Evolutionary conservation across 352 stramenopile species (phyloP).

Genomic region (Phytophthora citrophthora): DNA sequence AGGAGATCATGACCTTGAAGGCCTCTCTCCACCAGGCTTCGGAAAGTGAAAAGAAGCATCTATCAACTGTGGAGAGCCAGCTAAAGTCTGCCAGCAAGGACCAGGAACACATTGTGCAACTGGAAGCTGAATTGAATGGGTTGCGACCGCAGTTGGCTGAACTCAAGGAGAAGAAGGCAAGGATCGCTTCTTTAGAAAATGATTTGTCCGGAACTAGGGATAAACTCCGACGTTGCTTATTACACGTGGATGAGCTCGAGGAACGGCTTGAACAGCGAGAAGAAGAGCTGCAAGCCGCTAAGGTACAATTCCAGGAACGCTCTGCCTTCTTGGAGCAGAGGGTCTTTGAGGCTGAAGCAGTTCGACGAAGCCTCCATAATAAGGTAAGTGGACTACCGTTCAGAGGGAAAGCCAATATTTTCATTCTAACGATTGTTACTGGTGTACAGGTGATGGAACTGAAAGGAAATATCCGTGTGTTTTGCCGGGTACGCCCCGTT

Average conservation of each 20-base stretch:
- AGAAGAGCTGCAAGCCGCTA: constrained; percentile 31
- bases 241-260: constrained; percentile 38
- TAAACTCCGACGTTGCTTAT: constrained; percentile 41
- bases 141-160: constrained; percentile 29
- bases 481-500: constrained; percentile 93
- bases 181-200: constrained; percentile 40
- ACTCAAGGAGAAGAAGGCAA: constrained; percentile 47
- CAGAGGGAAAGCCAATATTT: not conserved
- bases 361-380: constrained; percentile 85
- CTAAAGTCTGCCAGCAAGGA: constrained; percentile 27
- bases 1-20: constrained; percentile 49
- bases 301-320: constrained; percentile 42
- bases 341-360: constrained; percentile 69
- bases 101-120: constrained; percentile 34
- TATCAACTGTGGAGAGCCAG: constrained; percentile 30
- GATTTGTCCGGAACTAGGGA: constrained; percentile 43
- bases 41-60: constrained; percentile 48
- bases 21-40: constrained; percentile 23
- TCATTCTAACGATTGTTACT: constrained; percentile 7
- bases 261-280: constrained; percentile 41
- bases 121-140: constrained; percentile 47
- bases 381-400: constrained; percentile 46
- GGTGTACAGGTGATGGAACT: constrained; percentile 92
- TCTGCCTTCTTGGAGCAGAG: constrained; percentile 48
- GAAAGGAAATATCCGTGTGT: constrained; percentile 97